Evolutionary conservation across 2,329 filamentous ascomycete genomes (phyloP), one percentile per base, ranked within the genome.

Genomic region (Monosporascus sp.): DNA sequence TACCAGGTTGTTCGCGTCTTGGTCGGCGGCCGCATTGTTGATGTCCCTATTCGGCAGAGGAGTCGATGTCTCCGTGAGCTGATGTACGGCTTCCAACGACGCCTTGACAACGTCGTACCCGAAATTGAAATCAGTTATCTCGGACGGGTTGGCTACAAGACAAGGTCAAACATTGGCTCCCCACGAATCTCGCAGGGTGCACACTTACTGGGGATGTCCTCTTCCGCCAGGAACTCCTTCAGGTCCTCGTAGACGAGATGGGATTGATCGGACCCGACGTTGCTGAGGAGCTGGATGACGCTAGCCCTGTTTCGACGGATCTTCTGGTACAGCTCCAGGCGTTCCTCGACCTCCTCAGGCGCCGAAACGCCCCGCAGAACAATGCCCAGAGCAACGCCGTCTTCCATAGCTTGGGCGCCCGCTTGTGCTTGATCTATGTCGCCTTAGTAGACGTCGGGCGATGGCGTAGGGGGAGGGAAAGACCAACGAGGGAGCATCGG

Each of bases 361-460:
- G 42, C 49, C 2, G 62, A 46, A 3, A 46, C 60, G n/a, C 59
- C 55, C 2, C 60, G 49, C 8, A 73, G 56, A 0, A 65, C 54
- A 2, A 64, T 61, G 4, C 63, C 69, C 0, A 73, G 57, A 14
- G 65, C 68, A 3, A 65, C 57, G 1, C 61, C 70, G 49, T 73
- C 70, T 56, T 72, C 70, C 36, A 72, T 62, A 0, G 64, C 65
- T 47, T 71, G 70, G 0, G 66, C 66, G 9, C 62, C 71, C 0
- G 67, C 70, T 55, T 72, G 73, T 11, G 67, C 72, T 51, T 73
- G 72, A 50, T 73, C 71, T 69, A 46, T 25, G 25, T 1, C 2
- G 4, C n/a, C 50, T 57, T 20, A 54, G 52, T 27, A 8, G 18
- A 22, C 34, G 14, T 25, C 15, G 22, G 22, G 42, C 17, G 24